Percentiles rank a stretch among this genome's conserved stretches.
These are phyloP conservation scores for Sporothrix globosa DNA, from an alignment of 2,329 filamentous ascomycete species.

Conservation along the genomic window DNA sequence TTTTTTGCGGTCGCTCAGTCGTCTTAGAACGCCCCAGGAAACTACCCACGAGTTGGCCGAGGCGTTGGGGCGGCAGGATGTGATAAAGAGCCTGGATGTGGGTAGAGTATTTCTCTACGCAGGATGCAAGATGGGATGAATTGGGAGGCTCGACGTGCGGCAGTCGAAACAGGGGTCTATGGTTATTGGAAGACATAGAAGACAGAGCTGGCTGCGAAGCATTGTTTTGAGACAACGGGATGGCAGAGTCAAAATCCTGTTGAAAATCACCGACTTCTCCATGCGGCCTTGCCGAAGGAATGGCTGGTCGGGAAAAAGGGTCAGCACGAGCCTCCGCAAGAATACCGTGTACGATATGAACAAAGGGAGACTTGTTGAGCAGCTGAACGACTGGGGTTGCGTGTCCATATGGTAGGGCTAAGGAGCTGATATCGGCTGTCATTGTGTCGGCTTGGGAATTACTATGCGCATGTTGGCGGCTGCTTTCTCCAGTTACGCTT, in stretches of 20 bases:
- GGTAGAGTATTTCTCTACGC: slow-evolving; percentile 21
- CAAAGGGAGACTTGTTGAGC: slow-evolving; percentile 28
- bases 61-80: slow-evolving; percentile 25
- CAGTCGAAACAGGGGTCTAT: not conserved
- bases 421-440: not conserved
- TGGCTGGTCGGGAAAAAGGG: too few species aligned
- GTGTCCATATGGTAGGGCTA: slow-evolving; percentile 23
- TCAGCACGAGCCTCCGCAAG: not conserved
- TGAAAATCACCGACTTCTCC: not conserved
- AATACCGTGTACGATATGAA: slow-evolving; percentile 3
- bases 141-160: slow-evolving; percentile 14
- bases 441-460: not conserved
- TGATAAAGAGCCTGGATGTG: slow-evolving; percentile 33
- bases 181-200: not conserved
- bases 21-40: slow-evolving; percentile 21
- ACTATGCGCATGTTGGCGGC: not conserved
- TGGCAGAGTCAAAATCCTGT: not conserved
- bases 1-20: not conserved
- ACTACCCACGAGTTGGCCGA: not conserved
- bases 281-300: not conserved
- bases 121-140: not conserved
- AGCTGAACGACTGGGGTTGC: slow-evolving; percentile 22
- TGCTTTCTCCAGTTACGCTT: not conserved
- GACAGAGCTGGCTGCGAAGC: not conserved
- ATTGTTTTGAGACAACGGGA: not conserved